Base-by-base conservation (phyloP, 2,329 filamentous ascomycete genomes). In the Fusarium pseudoanthophilum region DNA sequence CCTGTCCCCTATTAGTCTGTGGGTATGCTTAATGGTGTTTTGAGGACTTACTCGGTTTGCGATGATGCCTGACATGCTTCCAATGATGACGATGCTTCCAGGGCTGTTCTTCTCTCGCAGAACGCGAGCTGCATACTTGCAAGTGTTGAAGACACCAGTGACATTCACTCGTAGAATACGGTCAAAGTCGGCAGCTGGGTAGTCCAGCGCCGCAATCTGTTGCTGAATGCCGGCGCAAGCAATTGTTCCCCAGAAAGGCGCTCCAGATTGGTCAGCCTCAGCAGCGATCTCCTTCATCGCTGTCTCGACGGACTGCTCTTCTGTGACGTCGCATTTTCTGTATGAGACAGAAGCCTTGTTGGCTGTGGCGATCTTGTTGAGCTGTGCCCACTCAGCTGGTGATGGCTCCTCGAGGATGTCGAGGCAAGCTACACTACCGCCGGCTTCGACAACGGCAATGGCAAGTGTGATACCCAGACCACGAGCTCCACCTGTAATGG, bases 151-250 rank as follows among this genome's bases (percentile, higher is more conserved):
- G 32, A 88, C 89, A n/a, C 92, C 92, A 55, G 87, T 92, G 74
- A 93, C 83, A 80, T 94, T 92, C 73, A 92, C 90, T 78, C 91
- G 85, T 78, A 93, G 84, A 75, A 93, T 90, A 80, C 92, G 88
- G 77, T 91, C 86, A 86, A 91, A 93, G 79, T 89, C 89, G 79
- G 91, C 79, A 32, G 82, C 78, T 7, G 83, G 82, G 60, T 87
- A 87, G 15, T 86, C 85, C 42, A 87, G 69, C 3, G 85, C 85
- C 2, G 84, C 82, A 3, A 83, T 78, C 74, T 84, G 83, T 68
- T 86, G 84, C 70, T 87, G 84, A 43, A 87, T 85, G 26, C 85
- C 86, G 18, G 86, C 86, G 63, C 84, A 87, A 11, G 85, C 84
- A 60, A 87, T 81, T 10, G 80, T 74, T 8, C 83, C 82, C 71